Evolutionary conservation across 805 yeast genomes (phyloP).

Genomic region (Barnettozyma pratensis): DNA sequence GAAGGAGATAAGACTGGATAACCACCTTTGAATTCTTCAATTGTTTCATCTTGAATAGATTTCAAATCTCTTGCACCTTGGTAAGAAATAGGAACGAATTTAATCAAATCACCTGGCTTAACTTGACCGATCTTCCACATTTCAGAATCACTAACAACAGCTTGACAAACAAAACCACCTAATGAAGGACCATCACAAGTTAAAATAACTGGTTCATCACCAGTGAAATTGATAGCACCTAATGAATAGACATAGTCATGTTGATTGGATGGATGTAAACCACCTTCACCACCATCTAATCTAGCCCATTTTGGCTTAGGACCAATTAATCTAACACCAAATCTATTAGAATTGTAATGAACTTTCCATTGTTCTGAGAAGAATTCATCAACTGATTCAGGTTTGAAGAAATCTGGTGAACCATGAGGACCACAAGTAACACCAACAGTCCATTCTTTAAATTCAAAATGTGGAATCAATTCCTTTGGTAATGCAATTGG

Average conservation of each 20-base stretch:
- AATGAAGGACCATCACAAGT: conserved; percentile 97
- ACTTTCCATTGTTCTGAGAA: conserved; percentile 84
- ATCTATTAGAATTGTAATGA: conserved; percentile 94
- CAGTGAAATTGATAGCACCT: conserved; percentile 97
- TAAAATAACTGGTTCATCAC: conserved; percentile 96
- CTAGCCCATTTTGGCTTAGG: conserved; percentile 98
- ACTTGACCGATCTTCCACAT: conserved; percentile 99
- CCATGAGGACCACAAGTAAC: conserved; percentile 98
- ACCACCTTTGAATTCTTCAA: conserved; percentile 39
- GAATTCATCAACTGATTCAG: conserved; percentile 70
- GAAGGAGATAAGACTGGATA: conserved; percentile 27
- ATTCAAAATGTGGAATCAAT: conserved; percentile 27
- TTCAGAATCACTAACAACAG: conserved; percentile 92
- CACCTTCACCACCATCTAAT: conserved; percentile 95
- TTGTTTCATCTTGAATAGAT: conserved; percentile 49
- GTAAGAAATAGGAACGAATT: conserved; percentile 72
- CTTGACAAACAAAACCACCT: conserved; percentile 97
- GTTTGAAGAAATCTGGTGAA: conserved; percentile 86
- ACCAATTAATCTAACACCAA: conserved; percentile 91
- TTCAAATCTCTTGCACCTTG: conserved; percentile 64
- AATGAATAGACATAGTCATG: conserved; percentile 95
- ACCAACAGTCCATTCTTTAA: conserved; percentile 70
- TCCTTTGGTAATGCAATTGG: conserved; percentile 55
- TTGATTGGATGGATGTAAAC: conserved; percentile 97
- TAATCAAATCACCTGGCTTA: conserved; percentile 85